These are phyloP conservation scores for Mycena sanguinolenta DNA, from an alignment of 768 basidiomycete species.

Conservation along the genomic window DNA sequence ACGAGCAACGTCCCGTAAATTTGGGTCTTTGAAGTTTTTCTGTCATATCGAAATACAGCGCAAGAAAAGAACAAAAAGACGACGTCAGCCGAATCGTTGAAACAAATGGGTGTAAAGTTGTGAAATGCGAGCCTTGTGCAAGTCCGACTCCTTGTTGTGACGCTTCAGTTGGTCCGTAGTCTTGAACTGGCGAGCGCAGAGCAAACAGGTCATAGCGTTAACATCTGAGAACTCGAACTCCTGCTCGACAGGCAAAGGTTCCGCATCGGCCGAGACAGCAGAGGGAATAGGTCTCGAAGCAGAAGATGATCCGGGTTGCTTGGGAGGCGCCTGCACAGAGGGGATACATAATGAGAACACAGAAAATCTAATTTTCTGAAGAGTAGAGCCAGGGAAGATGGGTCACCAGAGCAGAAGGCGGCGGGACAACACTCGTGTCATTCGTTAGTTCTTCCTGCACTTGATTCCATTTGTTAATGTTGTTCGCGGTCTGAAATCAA, in stretches of 20 bases:
- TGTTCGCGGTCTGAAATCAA: constrained; percentile 77
- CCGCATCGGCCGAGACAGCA: constrained; percentile 37
- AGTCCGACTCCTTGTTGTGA: constrained; percentile 93
- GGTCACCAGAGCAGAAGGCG: constrained; percentile 50
- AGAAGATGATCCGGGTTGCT: constrained; percentile 38
- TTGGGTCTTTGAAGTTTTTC: constrained; percentile 88
- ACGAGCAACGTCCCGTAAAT: constrained; percentile 78
- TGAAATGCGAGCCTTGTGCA: constrained; percentile 88
- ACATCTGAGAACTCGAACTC: constrained; percentile 91
- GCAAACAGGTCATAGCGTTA: constrained; percentile 80
- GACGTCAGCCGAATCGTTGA: constrained; percentile 31
- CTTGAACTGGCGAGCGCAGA: constrained; percentile 96
- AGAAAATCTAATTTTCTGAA: constrained; percentile 39
- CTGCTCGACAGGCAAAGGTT: constrained; percentile 56
- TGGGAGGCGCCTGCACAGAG: constrained; percentile 45
- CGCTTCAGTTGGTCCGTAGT: constrained; percentile 84
- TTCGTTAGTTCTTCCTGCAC: constrained; percentile 89
- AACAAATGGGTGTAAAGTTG: constrained; percentile 49
- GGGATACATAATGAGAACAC: constrained; percentile 44
- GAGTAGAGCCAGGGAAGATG: constrained; percentile 44
- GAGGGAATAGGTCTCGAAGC: constrained; percentile 33
- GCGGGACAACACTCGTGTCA: constrained; percentile 45
- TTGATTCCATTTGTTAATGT: constrained; percentile 98
- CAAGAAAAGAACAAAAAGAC: constrained; percentile 40
- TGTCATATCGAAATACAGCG: constrained; percentile 50